These are phyloP conservation scores for Cochlearia excelsa DNA, from an alignment of 345 rosid species.

Conservation along the genomic window DNA sequence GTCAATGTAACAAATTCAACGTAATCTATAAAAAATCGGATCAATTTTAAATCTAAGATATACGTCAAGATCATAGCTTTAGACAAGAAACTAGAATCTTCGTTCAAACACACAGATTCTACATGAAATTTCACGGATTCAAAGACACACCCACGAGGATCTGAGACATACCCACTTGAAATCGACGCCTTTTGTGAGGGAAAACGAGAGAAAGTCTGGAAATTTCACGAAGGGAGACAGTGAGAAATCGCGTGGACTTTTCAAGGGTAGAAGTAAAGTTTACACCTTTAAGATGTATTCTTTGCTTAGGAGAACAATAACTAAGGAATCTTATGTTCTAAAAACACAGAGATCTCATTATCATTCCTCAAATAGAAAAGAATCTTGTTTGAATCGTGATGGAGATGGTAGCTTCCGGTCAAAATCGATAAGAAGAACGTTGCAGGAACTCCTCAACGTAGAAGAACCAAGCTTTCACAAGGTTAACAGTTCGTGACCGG, in stretches of 20 bases:
- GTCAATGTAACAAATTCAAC: constrained; percentile 11
- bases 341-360: constrained; percentile 14
- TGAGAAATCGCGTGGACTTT: constrained; percentile 29
- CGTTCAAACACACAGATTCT: not conserved
- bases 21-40: not conserved
- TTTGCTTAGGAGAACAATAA: not conserved
- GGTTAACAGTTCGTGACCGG: constrained; percentile 12
- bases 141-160: not conserved
- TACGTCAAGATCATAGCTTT: too few species aligned
- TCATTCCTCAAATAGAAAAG: not conserved
- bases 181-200: constrained; percentile 8
- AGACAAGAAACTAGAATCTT: not conserved
- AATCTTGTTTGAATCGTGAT: constrained; percentile 6
- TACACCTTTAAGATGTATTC: constrained; percentile 1
- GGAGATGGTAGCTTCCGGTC: constrained; percentile 9
- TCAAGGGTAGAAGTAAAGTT: constrained; percentile 22
- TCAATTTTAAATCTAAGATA: too few species aligned
- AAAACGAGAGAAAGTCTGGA: constrained; percentile 7
- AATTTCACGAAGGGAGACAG: constrained; percentile 3
- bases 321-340: not conserved
- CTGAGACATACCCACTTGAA: constrained; percentile 30
- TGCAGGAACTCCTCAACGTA: not conserved
- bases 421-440: constrained; percentile 17
- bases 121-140: not conserved
- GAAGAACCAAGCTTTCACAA: constrained; percentile 10